Evolutionary conservation across 352 stramenopile genomes (phyloP), one percentile per base, ranked within the genome.

Genomic region (Globisporangium mamillatum): DNA sequence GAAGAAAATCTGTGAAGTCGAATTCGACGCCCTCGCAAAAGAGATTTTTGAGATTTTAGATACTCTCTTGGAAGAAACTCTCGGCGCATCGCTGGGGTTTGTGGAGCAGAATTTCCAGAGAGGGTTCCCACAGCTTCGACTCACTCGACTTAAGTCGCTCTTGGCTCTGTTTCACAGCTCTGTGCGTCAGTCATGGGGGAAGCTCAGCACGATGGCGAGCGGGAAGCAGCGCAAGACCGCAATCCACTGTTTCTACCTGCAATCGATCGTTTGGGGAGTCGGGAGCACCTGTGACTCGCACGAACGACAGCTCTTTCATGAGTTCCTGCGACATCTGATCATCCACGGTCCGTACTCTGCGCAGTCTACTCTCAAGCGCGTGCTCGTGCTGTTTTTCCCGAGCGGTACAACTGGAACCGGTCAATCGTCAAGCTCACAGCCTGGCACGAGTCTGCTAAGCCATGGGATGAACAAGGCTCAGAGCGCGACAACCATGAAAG

Each of bases 251-350:
- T 79, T 85, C 25, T 93, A 86, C 53, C 64, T 94, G 4, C 87
- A 93, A 53, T 77, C 83, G 14, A 68, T 94, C 1, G 76, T 94
- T 4, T 94, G 87, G 87, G 79, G 87, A 6, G 67, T 94, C 7
- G 87, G 87, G 1, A 72, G 76, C 65, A 92, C 87, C 0, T 70
- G 69, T 8, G 65, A 79, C 46, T 25, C 54, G 6, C 55, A 70
- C 22, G 87, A 94, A 44, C 75, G 82, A 1, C 72, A 81, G 0
- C 86, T 81, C 20, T 94, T 92, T 32, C 75, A 94, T 64, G 56
- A 74, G 2, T 92, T 92, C 62, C 54, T 94, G 16, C 78, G 78
- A 0, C 74, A 88, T 41, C 75, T 82, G 27, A 86, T 91, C 41
- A 78, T 88, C 57, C 71, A 74, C 41, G 84, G 81, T 4, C 76